phyloP scores from a whole-genome alignment of 176 grass and related monocot genomes.

The Tillandsia leiboldiana region DNA sequence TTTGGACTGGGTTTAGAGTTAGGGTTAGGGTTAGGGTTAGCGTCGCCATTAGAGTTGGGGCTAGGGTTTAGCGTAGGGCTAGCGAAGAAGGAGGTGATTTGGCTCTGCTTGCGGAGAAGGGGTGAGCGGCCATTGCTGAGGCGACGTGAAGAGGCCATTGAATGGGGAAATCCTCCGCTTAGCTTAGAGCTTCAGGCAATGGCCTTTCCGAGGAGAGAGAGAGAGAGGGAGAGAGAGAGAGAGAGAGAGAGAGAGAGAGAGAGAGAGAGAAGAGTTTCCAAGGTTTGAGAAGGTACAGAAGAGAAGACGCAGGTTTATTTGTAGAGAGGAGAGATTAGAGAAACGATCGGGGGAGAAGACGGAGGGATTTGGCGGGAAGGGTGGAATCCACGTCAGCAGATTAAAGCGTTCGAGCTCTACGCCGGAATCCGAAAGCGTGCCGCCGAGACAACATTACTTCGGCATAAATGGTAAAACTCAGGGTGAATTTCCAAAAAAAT shows the following conservation, averaged over 20 bases:
- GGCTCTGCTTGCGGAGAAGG: slow-evolving; percentile 73
- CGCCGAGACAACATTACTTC: too few species aligned
- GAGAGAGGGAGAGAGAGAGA: slow-evolving; percentile 1
- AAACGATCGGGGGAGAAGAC: background rate
- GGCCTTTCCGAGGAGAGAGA: background rate
- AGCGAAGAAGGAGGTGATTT: slow-evolving; percentile 90
- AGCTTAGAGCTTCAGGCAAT: background rate
- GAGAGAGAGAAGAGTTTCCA: background rate
- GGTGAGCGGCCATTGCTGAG: slow-evolving; percentile 83
- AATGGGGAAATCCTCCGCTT: background rate
- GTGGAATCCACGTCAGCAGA: slow-evolving; percentile 3
- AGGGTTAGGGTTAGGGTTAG: slow-evolving; percentile 5
- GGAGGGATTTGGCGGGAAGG: slow-evolving; percentile 33
- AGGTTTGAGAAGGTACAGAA: background rate
- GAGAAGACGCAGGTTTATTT: background rate
- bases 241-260: slow-evolving; percentile 7
- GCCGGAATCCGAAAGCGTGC: too few species aligned
- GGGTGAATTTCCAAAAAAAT: too few species aligned
- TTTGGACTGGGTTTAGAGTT: slow-evolving; percentile 12
- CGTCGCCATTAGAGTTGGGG: background rate
- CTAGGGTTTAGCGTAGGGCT: slow-evolving; percentile 17
- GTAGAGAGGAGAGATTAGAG: background rate
- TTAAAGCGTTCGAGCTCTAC: too few species aligned
- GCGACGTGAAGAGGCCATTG: slow-evolving; percentile 41
- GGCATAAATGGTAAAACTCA: too few species aligned